Base-by-base conservation (phyloP, 306 rosid species). In the Ormosia semicastrata region DNA sequence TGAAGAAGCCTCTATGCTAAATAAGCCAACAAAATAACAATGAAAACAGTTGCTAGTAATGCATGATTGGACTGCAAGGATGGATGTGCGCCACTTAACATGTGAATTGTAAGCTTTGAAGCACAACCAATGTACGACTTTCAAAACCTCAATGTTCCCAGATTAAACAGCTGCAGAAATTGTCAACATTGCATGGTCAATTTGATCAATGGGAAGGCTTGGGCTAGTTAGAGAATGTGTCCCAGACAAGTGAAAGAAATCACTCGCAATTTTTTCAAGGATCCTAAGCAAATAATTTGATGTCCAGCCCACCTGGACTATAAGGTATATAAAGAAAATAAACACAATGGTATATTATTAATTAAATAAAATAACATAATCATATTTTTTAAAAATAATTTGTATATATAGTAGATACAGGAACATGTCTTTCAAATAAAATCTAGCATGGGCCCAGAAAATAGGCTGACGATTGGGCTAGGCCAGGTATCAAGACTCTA, bases 11-110 rank as follows among this genome's bases (percentile, higher is more conserved):
- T 63, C 37, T 43, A 39, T 9, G 29, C 60, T 57, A 15, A 59
- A 58, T 7, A 58, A 58, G 77, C 24, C 40, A 75, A 62, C 37
- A 71, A 62, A 57, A 14, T 6, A 80, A 14, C 58, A 78, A 78
- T 4, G 36, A 57, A 39, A 56, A 56, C 41, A 58, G n/a, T 49
- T 64, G 12, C 64, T 10, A 32, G n/a, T 11, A 59, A 59, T 14
- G 60, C 57, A 65, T n/a, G 8, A 64, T 7, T 7, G 46, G 50
- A 17, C 30, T 12, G 41, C 39, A 66, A 7, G 57, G 65, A 66
- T n/a, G 30, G 43, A 52, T 36, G 11, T 50, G 52, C 8, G 74
- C 50, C 30, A 39, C n/a, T 15, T 57, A 37, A 66, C 58, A 41
- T 9, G 62, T 56, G 9, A 57, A 32, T n/a, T 24, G 13, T 56